Conservation (phyloP, 495 filamentous ascomycete species). For the Cercophora newfieldiana region DNA sequence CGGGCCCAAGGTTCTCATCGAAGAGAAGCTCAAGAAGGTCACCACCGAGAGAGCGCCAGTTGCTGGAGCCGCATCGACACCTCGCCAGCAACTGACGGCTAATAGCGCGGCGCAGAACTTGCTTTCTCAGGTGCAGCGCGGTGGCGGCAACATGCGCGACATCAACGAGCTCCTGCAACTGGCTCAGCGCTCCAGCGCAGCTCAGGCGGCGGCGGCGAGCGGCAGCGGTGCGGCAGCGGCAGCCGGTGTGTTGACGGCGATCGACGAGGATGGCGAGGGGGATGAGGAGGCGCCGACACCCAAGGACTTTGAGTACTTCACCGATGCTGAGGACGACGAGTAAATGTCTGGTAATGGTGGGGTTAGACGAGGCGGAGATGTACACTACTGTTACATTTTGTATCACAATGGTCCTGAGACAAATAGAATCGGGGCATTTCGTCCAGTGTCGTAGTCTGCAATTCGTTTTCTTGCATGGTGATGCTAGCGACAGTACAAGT, state of each 20-base stretch:
- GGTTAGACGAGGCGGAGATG: not conserved
- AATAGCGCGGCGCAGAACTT: slow-evolving; percentile 8
- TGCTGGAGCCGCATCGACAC: slow-evolving; percentile 27
- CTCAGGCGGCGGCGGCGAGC: slow-evolving; percentile 27
- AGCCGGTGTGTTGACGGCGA: slow-evolving; percentile 75
- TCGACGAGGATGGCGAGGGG: slow-evolving; percentile 84
- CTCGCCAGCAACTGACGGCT: slow-evolving; percentile 14
- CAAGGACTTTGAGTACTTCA: slow-evolving; percentile 81
- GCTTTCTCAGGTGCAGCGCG: not conserved
- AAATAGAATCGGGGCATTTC: not conserved
- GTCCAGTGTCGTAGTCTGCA: not conserved
- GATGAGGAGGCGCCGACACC: slow-evolving; percentile 80
- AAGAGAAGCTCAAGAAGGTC: slow-evolving; percentile 82
- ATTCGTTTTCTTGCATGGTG: not conserved
- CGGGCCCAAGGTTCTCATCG: slow-evolving; percentile 75
- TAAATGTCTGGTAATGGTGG: slow-evolving; percentile 8
- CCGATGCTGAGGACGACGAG: slow-evolving; percentile 66
- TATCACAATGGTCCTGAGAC: not conserved
- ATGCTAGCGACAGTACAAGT: not conserved
- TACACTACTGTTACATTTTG: slow-evolving; percentile 5
- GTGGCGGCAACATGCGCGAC: slow-evolving; percentile 20
- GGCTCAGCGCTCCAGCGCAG: slow-evolving; percentile 10
- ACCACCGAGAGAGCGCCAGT: slow-evolving; percentile 63
- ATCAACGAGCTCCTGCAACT: slow-evolving; percentile 39
- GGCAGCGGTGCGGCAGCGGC: slow-evolving; percentile 67